These are phyloP conservation scores for Zizania latifolia DNA, from an alignment of 176 grass and related monocot genomes.

Conservation along the genomic window DNA sequence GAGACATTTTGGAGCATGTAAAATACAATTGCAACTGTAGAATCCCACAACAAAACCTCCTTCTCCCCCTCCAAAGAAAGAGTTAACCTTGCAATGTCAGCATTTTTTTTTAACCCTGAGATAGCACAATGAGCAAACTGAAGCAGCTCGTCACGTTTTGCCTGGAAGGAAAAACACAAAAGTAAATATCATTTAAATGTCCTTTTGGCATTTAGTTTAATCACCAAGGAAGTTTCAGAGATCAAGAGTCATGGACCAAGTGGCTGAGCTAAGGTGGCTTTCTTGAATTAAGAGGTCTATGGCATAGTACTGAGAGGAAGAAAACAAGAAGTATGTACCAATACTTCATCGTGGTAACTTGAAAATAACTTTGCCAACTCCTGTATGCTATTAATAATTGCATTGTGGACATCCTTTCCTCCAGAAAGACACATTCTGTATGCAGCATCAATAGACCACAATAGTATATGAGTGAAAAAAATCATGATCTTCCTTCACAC, in stretches of 20 bases:
- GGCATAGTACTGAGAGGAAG: constrained; percentile 6
- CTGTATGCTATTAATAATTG: constrained; percentile 70
- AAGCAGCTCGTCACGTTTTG: constrained; percentile 84
- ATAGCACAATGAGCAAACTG: constrained; percentile 86
- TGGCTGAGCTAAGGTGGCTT: neutral
- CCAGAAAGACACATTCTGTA: constrained; percentile 76
- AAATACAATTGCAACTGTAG: no score
- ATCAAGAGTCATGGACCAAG: neutral
- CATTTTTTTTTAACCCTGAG: no score
- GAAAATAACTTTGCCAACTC: constrained; percentile 76
- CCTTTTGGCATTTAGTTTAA: neutral
- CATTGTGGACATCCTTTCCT: constrained; percentile 69
- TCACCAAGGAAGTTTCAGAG: neutral
- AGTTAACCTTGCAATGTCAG: no score
- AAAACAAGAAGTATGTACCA: constrained; percentile 49
- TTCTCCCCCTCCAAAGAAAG: no score
- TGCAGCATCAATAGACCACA: neutral
- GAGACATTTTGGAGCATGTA: no score
- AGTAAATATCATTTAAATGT: no score
- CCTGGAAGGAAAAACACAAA: constrained; percentile 54
- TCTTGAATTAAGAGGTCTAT: neutral
- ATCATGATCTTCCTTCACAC: neutral
- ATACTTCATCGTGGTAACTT: constrained; percentile 83
- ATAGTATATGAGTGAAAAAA: neutral
- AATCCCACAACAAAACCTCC: no score